Evolutionary conservation across 768 basidiomycete genomes (phyloP).

Genomic region (Tricholoma flavovirens): DNA sequence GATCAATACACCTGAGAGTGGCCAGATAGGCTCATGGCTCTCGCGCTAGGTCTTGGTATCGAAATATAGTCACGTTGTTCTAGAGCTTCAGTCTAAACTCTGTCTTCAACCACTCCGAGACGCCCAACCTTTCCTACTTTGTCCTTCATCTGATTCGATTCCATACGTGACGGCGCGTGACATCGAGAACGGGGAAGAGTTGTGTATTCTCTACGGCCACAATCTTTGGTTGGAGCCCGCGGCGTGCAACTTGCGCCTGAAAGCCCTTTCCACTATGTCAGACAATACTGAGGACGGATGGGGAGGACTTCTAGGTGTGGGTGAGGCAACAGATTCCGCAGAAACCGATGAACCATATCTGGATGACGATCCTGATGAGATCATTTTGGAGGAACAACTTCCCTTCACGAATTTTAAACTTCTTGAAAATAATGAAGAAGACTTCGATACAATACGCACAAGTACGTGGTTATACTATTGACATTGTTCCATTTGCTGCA

Average conservation of each 20-base stretch:
- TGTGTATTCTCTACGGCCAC: slow-evolving; percentile 74
- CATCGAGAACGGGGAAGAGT: slow-evolving; percentile 59
- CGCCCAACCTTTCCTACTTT: slow-evolving; percentile 65
- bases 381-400: slow-evolving; percentile 51
- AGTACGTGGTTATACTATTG: slow-evolving; percentile 29
- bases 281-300: slow-evolving; percentile 36
- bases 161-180: slow-evolving; percentile 51
- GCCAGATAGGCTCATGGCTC: slow-evolving; percentile 67
- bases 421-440: slow-evolving; percentile 55
- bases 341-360: slow-evolving; percentile 23
- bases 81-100: background rate
- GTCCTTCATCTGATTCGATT: slow-evolving; percentile 51
- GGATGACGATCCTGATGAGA: slow-evolving; percentile 36
- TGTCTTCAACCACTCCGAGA: slow-evolving; percentile 64
- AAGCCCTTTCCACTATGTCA: background rate
- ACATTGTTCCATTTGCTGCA: background rate
- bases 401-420: slow-evolving; percentile 63
- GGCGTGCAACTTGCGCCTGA: slow-evolving; percentile 9
- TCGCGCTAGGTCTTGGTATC: slow-evolving; percentile 73
- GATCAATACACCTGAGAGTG: slow-evolving; percentile 78
- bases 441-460: slow-evolving; percentile 49
- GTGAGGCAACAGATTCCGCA: slow-evolving; percentile 13
- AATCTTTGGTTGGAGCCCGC: slow-evolving; percentile 57
- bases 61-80: background rate
- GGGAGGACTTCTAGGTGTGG: slow-evolving; percentile 35